These are phyloP conservation scores for Musa schizocarpa DNA, from an alignment of 176 grass and related monocot species.

Conservation along the genomic window DNA sequence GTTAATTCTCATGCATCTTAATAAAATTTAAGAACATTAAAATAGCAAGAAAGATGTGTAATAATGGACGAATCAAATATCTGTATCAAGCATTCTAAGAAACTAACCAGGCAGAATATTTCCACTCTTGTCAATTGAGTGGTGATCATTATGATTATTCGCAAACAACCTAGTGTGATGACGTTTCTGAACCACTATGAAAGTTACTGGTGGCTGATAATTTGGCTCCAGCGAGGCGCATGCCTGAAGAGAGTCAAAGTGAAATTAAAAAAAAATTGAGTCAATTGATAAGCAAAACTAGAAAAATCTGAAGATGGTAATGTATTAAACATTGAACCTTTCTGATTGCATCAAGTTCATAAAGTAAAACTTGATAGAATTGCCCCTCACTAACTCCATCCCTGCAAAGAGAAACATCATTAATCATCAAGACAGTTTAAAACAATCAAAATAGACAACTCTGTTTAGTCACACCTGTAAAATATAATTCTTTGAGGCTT, in stretches of 20 bases:
- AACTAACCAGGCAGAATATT: constrained; percentile 77
- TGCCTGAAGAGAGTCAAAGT: constrained; percentile 35
- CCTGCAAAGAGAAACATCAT: constrained; percentile 22
- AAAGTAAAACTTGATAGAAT: constrained; percentile 80
- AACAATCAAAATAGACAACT: neutral
- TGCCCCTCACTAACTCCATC: constrained; percentile 93
- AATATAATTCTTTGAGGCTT: constrained; percentile 20
- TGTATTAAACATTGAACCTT: constrained; percentile 29
- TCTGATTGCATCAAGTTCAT: constrained; percentile 74
- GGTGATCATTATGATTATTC: constrained; percentile 58
- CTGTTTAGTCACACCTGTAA: neutral
- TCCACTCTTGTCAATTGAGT: constrained; percentile 49
- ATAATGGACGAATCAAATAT: too few species aligned
- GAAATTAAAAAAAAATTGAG: neutral
- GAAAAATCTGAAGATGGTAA: neutral
- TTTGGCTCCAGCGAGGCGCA: constrained; percentile 73
- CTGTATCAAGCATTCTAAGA: neutral
- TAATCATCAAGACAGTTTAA: neutral
- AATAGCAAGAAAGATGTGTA: too few species aligned
- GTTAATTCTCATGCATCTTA: too few species aligned
- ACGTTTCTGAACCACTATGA: constrained; percentile 86
- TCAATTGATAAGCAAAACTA: neutral
- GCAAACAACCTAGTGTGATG: constrained; percentile 91
- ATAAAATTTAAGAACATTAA: too few species aligned
- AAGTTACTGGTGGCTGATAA: constrained; percentile 68